Evolutionary conservation across 2,329 filamentous ascomycete species (phyloP), one percentile per base, ranked within the genome.

Genomic region (Hypoxylon sp.): DNA sequence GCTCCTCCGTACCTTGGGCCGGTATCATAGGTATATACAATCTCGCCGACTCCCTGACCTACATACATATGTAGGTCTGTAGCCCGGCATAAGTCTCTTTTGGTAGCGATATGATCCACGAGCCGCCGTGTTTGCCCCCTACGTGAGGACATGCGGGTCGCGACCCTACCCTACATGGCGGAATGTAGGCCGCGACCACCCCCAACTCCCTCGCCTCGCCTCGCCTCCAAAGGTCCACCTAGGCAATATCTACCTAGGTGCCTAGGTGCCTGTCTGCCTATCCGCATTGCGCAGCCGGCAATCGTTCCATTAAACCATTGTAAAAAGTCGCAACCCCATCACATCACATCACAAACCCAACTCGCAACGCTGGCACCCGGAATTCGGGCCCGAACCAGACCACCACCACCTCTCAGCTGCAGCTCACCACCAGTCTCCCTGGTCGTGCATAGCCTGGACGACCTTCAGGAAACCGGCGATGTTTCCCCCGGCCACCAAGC

Each of bases 391-490:
- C n/a, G 14, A 3, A 18, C 16, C 16, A 40, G n/a, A 14, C 4
- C 36, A 40, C n/a, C 32, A 33, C 32, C 12, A 9, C 32, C 9
- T 26, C 24, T 26, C 24, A 26, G 24, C n/a, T n/a, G n/a, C 36
- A 18, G 26, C 36, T 71, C 58, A 71, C 86, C 86, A 98, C 95
- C 94, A 98, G 81, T 98, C 95, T 76, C 96, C 96, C 82, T 97
- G 95, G 80, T 97, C 93, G 78, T 91, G 87, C 95, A 98, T 98
- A 76, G 96, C 95, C 74, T 89, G 87, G 54, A 91, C 94, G 58
- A 98, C 95, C 90, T 98, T 99, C 82, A 91, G 91, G 84, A 97
- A 98, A 63, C 96, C 96, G 65, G 96, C 96, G 83, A 99, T 97
- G 84, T 98, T 98, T 84, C 90, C 92, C 74, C 96, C 96, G 64